Percentiles rank a stretch among this genome's conserved stretches.
phyloP scores from a whole-genome alignment of 2,329 filamentous ascomycete genomes.

The Fusarium haematococcum region DNA sequence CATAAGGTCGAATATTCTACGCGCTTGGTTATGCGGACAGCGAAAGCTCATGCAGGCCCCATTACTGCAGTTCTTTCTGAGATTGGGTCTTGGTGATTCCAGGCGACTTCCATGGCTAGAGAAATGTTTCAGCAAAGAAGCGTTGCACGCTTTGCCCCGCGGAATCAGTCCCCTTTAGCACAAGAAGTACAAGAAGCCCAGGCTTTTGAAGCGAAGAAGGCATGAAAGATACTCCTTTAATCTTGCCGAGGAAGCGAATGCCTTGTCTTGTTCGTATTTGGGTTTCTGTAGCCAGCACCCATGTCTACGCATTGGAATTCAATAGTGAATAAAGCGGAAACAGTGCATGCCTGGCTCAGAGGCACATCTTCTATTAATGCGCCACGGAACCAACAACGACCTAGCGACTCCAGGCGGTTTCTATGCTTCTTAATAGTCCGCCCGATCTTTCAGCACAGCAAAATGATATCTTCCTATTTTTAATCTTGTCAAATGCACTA shows the following conservation, averaged over 20 bases:
- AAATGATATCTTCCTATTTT: neutral
- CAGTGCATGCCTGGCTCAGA: neutral
- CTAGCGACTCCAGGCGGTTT: neutral
- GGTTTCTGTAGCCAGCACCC: neutral
- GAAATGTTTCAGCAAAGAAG: neutral
- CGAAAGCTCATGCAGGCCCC: neutral
- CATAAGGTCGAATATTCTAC: neutral
- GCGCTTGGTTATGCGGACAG: neutral
- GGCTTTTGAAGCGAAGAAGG: neutral
- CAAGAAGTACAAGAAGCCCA: neutral
- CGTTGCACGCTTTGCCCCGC: neutral
- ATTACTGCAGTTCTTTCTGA: neutral
- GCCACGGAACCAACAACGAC: neutral
- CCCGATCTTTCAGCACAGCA: neutral
- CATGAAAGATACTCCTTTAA: neutral
- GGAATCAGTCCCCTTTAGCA: neutral
- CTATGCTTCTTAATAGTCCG: neutral
- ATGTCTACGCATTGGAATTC: neutral
- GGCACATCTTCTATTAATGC: neutral
- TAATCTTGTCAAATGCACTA: neutral
- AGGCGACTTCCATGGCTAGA: neutral
- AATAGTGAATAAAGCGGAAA: neutral
- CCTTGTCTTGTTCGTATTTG: neutral
- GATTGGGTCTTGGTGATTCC: neutral
- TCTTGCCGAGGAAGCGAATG: neutral